Conservation (phyloP, 495 filamentous ascomycete species). For the Tuber borchii region DNA sequence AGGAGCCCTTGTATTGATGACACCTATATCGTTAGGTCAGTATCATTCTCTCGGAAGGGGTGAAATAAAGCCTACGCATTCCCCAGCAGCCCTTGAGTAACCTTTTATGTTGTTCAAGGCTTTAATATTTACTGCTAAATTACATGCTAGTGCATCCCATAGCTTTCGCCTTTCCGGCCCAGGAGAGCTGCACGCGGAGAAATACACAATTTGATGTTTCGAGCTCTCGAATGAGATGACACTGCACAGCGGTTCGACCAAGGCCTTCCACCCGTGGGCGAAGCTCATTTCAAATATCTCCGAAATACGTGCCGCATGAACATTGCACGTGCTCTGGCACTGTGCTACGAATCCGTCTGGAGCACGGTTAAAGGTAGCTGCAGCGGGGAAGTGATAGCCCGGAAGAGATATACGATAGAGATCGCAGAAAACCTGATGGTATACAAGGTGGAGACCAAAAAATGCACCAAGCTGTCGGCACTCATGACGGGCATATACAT, state of each 20-base stretch:
- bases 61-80: neutral
- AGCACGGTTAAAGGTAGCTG: neutral
- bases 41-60: neutral
- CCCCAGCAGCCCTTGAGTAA: neutral
- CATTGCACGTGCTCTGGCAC: neutral
- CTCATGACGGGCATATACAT: neutral
- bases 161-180: neutral
- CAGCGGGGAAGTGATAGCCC: neutral
- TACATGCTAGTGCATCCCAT: neutral
- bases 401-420: conserved; percentile 4
- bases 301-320: neutral
- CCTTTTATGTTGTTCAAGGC: neutral
- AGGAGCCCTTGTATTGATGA: neutral
- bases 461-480: conserved; percentile 1
- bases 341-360: neutral
- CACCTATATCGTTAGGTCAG: neutral
- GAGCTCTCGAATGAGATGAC: neutral
- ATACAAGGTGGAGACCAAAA: conserved; percentile 3
- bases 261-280: neutral
- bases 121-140: conserved; percentile 1
- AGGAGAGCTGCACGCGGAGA: neutral
- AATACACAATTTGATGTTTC: conserved; percentile 1
- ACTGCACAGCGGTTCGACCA: neutral
- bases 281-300: conserved; percentile 5
- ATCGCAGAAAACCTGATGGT: conserved; percentile 1